These are phyloP conservation scores for Metarhizium rileyi DNA, from an alignment of 2,329 filamentous ascomycete species.

Conservation along the genomic window DNA sequence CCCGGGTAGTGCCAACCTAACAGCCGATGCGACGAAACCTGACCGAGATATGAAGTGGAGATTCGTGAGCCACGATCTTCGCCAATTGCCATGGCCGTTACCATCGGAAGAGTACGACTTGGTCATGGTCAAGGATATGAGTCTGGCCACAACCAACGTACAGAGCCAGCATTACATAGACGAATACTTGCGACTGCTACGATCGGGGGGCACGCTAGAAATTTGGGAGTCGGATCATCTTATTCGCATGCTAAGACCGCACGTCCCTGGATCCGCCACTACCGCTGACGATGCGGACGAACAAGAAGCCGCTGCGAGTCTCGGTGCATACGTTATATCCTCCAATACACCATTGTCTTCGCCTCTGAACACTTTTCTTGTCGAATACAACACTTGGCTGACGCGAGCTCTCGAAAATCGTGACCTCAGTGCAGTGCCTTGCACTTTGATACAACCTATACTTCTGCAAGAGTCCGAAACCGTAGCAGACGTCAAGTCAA, in stretches of 20 bases:
- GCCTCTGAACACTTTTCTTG: slow-evolving; percentile 71
- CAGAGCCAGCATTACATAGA: slow-evolving; percentile 49
- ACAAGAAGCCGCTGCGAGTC: slow-evolving; percentile 55
- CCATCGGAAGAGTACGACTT: slow-evolving; percentile 74
- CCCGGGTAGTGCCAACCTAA: slow-evolving; percentile 23
- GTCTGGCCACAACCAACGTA: slow-evolving; percentile 52
- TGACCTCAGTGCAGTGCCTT: slow-evolving; percentile 65
- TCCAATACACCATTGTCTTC: slow-evolving; percentile 73
- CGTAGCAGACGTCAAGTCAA: slow-evolving; percentile 59
- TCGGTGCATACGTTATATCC: slow-evolving; percentile 75
- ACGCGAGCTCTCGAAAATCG: slow-evolving; percentile 63
- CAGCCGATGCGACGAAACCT: slow-evolving; percentile 34
- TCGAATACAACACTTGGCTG: slow-evolving; percentile 78
- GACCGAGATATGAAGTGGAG: slow-evolving; percentile 74
- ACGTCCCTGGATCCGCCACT: slow-evolving; percentile 46
- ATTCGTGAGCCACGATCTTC: slow-evolving; percentile 81
- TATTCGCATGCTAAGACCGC: slow-evolving; percentile 73
- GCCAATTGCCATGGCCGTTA: slow-evolving; percentile 67
- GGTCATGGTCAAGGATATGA: slow-evolving; percentile 79
- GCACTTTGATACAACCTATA: slow-evolving; percentile 64
- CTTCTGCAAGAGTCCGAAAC: slow-evolving; percentile 71
- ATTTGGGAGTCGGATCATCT: slow-evolving; percentile 85
- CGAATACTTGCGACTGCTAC: slow-evolving; percentile 68
- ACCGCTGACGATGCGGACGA: slow-evolving; percentile 35
- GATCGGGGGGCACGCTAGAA: slow-evolving; percentile 70